phyloP scores from a whole-genome alignment of 2,329 filamentous ascomycete species.

The Arthrobotrys iridis region DNA sequence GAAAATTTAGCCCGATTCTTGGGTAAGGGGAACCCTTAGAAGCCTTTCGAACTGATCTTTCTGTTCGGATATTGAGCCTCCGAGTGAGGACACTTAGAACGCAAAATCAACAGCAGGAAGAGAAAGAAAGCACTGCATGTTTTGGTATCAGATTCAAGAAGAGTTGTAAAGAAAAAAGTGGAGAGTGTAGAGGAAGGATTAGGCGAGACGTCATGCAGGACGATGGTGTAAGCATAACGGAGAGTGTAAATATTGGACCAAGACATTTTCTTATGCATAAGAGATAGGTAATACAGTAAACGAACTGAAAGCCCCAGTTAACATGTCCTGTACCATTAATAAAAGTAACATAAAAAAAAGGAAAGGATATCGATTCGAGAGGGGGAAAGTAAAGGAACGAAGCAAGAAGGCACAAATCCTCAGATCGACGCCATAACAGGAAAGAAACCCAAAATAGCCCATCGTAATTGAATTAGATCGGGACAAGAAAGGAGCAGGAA shows the following conservation, averaged over 20 bases:
- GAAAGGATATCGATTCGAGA: background rate
- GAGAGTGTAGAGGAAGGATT: background rate
- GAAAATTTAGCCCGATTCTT: background rate
- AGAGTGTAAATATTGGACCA: no score
- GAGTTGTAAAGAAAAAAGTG: background rate
- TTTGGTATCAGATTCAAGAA: background rate
- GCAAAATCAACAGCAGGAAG: background rate
- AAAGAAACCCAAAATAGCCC: background rate
- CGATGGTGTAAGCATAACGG: background rate
- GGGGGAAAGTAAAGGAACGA: background rate
- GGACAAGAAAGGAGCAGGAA: background rate
- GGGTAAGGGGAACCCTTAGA: background rate
- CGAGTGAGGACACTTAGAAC: background rate
- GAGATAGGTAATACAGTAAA: conserved; percentile 11
- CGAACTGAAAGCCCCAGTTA: conserved; percentile 13
- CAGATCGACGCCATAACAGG: conserved; percentile 9
- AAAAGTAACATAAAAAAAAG: background rate
- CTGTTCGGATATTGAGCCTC: background rate
- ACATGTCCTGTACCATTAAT: background rate
- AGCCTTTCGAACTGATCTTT: background rate
- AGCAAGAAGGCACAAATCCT: conserved; percentile 1
- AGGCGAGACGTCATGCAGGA: conserved; percentile 4
- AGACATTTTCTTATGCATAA: background rate
- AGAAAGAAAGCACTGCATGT: background rate
- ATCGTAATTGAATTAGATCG: background rate